Conservation (phyloP, 306 rosid species). For the Biancaea sappan region DNA sequence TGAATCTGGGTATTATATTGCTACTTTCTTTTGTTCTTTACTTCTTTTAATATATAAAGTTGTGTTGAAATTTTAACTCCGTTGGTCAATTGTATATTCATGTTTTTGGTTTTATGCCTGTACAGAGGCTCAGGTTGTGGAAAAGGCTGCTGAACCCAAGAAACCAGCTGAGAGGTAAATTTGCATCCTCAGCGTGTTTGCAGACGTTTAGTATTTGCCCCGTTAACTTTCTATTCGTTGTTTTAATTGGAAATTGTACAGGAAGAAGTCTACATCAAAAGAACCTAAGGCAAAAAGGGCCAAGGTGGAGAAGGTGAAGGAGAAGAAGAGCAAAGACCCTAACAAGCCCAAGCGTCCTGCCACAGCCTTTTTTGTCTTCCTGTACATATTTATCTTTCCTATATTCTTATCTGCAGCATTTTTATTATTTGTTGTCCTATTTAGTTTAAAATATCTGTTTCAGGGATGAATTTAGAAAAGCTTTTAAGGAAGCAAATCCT, state of each 20-base stretch:
- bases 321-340: slow-evolving; percentile 64
- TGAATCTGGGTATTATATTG: slow-evolving; percentile 54
- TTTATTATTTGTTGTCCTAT: neutral
- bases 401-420: neutral
- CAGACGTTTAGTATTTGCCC: neutral
- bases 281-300: slow-evolving; percentile 66
- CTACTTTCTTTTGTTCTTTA: neutral
- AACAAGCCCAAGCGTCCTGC: slow-evolving; percentile 82
- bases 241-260: slow-evolving; percentile 16
- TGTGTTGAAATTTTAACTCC: neutral
- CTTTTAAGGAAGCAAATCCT: slow-evolving; percentile 72
- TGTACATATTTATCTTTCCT: slow-evolving; percentile 31
- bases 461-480: slow-evolving; percentile 82
- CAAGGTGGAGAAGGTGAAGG: slow-evolving; percentile 54
- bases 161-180: slow-evolving; percentile 58
- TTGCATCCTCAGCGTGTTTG: neutral
- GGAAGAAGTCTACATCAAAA: slow-evolving; percentile 58
- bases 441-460: neutral
- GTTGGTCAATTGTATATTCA: neutral
- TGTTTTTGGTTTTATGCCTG: neutral
- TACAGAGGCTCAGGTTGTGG: slow-evolving; percentile 76
- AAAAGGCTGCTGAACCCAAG: slow-evolving; percentile 49
- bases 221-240: neutral
- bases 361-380: slow-evolving; percentile 79
- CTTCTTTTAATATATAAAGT: too few relatives aligned